These are phyloP conservation scores for Physcomitrellopsis africana DNA, from an alignment of 225 moss, liverwort and hornwort species.

Conservation along the genomic window DNA sequence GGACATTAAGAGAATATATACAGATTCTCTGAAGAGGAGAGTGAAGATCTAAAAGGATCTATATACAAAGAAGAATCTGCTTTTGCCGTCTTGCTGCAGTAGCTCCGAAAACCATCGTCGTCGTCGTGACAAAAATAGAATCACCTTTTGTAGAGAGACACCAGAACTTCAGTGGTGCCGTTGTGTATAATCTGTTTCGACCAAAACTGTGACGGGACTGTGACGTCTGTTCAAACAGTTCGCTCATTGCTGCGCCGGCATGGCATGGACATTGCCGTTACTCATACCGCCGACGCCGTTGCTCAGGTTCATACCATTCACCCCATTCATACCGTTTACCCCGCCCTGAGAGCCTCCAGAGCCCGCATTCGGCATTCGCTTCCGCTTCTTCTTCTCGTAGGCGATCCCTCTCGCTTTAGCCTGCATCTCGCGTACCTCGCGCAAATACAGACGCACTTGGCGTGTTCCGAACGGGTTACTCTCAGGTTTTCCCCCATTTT, in stretches of 20 bases:
- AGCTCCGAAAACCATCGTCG: slow-evolving; percentile 21
- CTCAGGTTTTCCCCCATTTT: too few relatives aligned
- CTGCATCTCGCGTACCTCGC: too few relatives aligned
- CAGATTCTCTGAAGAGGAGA: slow-evolving; percentile 30
- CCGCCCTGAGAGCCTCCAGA: too few relatives aligned
- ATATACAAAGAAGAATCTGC: slow-evolving; percentile 48
- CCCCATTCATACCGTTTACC: too few relatives aligned
- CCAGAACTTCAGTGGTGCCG: slow-evolving; percentile 31
- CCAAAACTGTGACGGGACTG: slow-evolving; percentile 32
- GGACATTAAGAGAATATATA: slow-evolving; percentile 34
- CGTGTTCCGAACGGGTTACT: too few relatives aligned
- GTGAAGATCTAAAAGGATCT: background rate
- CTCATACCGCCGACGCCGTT: slow-evolving; percentile 25
- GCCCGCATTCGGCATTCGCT: too few relatives aligned
- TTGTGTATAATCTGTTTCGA: slow-evolving; percentile 24
- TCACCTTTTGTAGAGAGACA: slow-evolving; percentile 40
- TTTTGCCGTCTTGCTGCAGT: slow-evolving; percentile 28
- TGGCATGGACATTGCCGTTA: slow-evolving; percentile 32
- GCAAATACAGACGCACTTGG: too few relatives aligned
- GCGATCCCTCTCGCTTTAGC: too few relatives aligned
- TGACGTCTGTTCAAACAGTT: too few relatives aligned
- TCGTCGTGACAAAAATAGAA: slow-evolving; percentile 28
- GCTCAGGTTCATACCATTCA: slow-evolving; percentile 23
- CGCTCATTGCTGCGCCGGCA: slow-evolving; percentile 37
- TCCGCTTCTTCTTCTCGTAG: too few relatives aligned